These are phyloP conservation scores for Corrigiola litoralis DNA, from an alignment of 179 eudicot genomes.

Conservation along the genomic window DNA sequence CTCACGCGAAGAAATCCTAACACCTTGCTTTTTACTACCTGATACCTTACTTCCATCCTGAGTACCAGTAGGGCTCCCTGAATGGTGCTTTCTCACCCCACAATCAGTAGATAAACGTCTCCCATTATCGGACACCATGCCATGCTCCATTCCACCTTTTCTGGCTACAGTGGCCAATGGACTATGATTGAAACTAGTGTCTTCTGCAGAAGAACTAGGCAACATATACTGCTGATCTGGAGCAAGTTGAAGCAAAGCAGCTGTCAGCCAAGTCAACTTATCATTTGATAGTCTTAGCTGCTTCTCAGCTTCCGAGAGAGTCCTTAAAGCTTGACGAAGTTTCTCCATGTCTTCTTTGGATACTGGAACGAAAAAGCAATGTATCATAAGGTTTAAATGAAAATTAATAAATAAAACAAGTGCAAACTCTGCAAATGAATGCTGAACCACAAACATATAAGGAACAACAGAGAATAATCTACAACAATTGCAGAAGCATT, in stretches of 20 bases:
- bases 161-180: conserved; percentile 37
- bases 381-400: background rate
- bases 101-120: conserved; percentile 33
- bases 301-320: conserved; percentile 92
- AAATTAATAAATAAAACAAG: background rate
- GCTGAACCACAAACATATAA: background rate
- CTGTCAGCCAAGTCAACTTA: conserved; percentile 90
- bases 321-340: conserved; percentile 85
- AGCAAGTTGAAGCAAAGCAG: conserved; percentile 93
- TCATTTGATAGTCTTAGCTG: conserved; percentile 87
- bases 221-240: conserved; percentile 81
- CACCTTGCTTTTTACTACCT: conserved; percentile 33
- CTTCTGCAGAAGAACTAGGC: conserved; percentile 70
- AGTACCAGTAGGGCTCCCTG: conserved; percentile 35
- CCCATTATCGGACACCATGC: conserved; percentile 33
- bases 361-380: conserved; percentile 37
- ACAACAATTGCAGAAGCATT: background rate
- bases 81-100: conserved; percentile 26
- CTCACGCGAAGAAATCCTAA: conserved; percentile 27
- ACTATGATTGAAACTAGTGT: conserved; percentile 58
- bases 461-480: background rate
- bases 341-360: conserved; percentile 90
- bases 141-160: conserved; percentile 37
- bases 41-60: conserved; percentile 27
- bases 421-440: background rate